A percentile compares a stretch with the other conserved stretches of the same genome.
Evolutionary conservation across 1,284 basidiomycete genomes (phyloP).

Genomic region (Pseudozyma pruni): DNA sequence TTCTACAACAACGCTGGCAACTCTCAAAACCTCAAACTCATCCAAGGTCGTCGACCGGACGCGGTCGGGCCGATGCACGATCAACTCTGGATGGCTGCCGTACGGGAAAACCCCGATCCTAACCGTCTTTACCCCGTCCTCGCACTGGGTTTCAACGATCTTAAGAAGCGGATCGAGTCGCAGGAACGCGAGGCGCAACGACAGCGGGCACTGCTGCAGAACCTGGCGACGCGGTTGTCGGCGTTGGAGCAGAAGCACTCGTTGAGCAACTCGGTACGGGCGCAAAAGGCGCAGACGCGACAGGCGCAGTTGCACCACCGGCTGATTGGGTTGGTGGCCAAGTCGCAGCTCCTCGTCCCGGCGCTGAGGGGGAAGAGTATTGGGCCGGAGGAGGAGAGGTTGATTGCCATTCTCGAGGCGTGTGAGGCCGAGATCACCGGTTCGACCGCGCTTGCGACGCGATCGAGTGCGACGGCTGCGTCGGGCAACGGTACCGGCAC

Average conservation of each 20-base stretch:
- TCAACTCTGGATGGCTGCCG: slow-evolving; percentile 58
- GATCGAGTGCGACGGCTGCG: not conserved
- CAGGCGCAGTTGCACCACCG: slow-evolving; percentile 63
- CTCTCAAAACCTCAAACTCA: slow-evolving; percentile 46
- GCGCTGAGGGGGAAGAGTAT: slow-evolving; percentile 57
- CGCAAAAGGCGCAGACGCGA: slow-evolving; percentile 45
- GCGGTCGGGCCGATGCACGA: slow-evolving; percentile 64
- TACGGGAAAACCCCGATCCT: slow-evolving; percentile 63
- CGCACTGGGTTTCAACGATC: slow-evolving; percentile 63
- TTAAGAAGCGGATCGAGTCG: slow-evolving; percentile 56
- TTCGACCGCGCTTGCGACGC: slow-evolving; percentile 7
- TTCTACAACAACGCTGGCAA: slow-evolving; percentile 62
- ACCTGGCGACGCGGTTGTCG: slow-evolving; percentile 37
- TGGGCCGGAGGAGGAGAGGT: slow-evolving; percentile 54
- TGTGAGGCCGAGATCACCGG: slow-evolving; percentile 64
- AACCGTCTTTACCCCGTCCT: slow-evolving; percentile 64
- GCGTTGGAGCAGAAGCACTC: slow-evolving; percentile 58
- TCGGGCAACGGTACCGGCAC: not conserved
- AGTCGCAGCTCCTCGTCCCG: slow-evolving; percentile 54
- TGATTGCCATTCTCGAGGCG: slow-evolving; percentile 52
- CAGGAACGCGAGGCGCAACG: slow-evolving; percentile 55
- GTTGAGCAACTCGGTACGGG: slow-evolving; percentile 54
- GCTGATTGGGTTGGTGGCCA: slow-evolving; percentile 47
- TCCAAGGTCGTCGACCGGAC: slow-evolving; percentile 55
- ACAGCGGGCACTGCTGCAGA: slow-evolving; percentile 44